Conservation (phyloP, 225 moss, liverwort and hornwort species). For the Lunularia cruciata region DNA sequence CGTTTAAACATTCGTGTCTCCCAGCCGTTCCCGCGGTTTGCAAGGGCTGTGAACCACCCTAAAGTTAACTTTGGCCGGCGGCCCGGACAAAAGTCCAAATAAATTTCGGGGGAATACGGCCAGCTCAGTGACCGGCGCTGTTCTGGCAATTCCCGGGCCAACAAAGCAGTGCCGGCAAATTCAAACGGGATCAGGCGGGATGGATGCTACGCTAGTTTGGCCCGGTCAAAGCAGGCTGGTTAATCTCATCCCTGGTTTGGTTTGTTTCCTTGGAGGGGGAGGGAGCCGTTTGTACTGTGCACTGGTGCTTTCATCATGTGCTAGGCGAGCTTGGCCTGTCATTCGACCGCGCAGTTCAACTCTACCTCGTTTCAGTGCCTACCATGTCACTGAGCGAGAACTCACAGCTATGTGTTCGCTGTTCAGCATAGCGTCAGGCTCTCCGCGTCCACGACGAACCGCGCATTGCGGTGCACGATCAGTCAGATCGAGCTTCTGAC, state of each 20-base stretch:
- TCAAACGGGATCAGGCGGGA: slow-evolving; percentile 9
- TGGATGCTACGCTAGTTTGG: background rate
- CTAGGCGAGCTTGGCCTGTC: background rate
- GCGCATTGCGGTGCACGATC: slow-evolving; percentile 6
- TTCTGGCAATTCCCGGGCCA: background rate
- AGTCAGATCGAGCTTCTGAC: background rate
- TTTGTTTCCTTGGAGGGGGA: background rate
- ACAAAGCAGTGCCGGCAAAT: background rate
- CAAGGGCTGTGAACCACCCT: background rate
- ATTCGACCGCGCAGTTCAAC: background rate
- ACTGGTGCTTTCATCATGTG: background rate
- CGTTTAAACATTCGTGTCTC: background rate
- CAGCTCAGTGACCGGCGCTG: background rate
- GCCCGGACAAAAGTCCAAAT: background rate
- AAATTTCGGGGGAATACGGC: background rate
- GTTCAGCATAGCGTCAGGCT: background rate
- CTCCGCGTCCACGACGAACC: slow-evolving; percentile 5
- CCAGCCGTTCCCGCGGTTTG: slow-evolving; percentile 10
- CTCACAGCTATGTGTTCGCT: background rate
- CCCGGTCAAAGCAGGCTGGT: slow-evolving; percentile 15
- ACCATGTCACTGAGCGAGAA: no score
- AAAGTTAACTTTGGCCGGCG: slow-evolving; percentile 8
- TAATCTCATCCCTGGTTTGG: background rate
- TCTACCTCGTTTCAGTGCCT: background rate
- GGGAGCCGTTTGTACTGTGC: background rate